Base-by-base conservation (phyloP, 1,284 basidiomycete genomes). In the Trichosporon sp. region DNA sequence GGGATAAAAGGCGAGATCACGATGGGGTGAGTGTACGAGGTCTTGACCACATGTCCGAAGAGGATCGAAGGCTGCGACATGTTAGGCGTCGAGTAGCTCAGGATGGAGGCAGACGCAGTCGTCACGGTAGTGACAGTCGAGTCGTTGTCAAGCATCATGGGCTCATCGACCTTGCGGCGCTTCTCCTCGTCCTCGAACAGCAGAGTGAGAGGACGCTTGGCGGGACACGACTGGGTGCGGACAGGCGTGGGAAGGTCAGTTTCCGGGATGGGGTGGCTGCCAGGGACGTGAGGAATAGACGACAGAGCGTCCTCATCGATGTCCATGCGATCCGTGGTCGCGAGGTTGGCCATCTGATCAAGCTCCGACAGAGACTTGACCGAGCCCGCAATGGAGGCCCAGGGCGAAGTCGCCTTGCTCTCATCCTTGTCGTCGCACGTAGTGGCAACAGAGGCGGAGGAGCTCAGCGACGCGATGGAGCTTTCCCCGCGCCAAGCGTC, bases 91-190 rank as follows among this genome's bases (percentile, higher is more conserved):
- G 49, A 72, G 40, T 63, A 61, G 14, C 71, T 84, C 69, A 70
- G 90, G 89, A 91, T 89, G 74, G 92, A 89, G 0, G 88, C 86
- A 49, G 85, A 83, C 2, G 89, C 91, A 0, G 90, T 93, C 72
- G 90, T 92, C 64, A 74, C 72, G 11, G 74, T 64, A 23, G 73
- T 65, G 44, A 63, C 54, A 2, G 36, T 27, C 25, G 59, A 57
- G 64, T 68, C 64, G 10, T n/a, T 54, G 37, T 65, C 71, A 8
- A 79, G 71, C 10, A 77, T 72, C 72, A 74, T 74, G 11, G 71
- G 72, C 60, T 77, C 76, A 56, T 73, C 72, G 14, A 76, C 75
- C 52, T 73, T 73, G 34, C 74, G 67, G 31, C 76, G 64, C 62
- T 77, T 73, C 58, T 78, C 75, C 56, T 78, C 76, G 59, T 76